phyloP scores from a whole-genome alignment of 148 eudicot species.

The Rhododendron kiyosumense region DNA sequence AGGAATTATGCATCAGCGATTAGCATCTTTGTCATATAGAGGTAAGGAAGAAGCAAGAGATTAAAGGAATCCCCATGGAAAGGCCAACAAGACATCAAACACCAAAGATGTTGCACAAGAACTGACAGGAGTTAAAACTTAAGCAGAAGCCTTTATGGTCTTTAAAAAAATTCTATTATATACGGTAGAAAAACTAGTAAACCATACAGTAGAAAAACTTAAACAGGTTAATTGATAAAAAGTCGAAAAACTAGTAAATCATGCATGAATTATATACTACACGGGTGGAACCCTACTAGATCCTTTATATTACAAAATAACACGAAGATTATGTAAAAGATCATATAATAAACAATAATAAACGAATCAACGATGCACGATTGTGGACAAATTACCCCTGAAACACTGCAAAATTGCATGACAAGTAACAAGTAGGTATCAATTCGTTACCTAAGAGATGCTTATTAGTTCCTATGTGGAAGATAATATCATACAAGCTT shows the following conservation, averaged over 20 bases:
- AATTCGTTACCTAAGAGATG: neutral
- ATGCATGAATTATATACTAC: neutral
- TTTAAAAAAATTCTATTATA: neutral
- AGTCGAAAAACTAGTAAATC: neutral
- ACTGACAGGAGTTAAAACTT: neutral
- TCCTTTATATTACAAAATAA: neutral
- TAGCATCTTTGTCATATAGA: neutral
- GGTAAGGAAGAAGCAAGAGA: neutral
- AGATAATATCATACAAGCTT: neutral
- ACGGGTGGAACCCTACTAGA: neutral
- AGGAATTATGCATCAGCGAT: neutral
- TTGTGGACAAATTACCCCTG: neutral
- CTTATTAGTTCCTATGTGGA: neutral
- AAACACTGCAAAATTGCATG: neutral
- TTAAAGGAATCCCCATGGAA: neutral
- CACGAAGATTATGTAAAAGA: neutral
- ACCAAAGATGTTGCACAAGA: constrained; percentile 1
- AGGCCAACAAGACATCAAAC: neutral
- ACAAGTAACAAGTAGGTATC: neutral
- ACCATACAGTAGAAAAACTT: neutral
- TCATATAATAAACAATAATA: neutral
- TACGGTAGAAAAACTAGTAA: neutral
- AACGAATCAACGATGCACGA: neutral
- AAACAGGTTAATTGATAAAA: neutral
- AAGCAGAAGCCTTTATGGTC: neutral